Evolutionary conservation across 768 basidiomycete species (phyloP), one percentile per base, ranked within the genome.

Genomic region (Suillus americanus): DNA sequence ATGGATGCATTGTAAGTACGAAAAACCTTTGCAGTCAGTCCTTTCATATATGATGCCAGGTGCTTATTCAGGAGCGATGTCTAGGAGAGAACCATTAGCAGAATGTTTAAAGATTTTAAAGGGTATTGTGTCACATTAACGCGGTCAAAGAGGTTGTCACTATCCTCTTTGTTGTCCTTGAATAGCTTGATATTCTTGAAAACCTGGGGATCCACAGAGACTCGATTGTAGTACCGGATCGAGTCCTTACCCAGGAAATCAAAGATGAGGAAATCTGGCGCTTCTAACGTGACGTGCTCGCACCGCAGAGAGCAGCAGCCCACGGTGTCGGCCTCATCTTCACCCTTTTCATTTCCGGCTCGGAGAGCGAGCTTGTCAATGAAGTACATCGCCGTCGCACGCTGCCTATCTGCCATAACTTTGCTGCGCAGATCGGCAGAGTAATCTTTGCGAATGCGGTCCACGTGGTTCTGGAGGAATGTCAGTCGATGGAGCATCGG

Each of bases 231-330:
- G 79, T 97, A 99, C 55, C 97, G 87, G 73, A 99, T 99, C 63
- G 96, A 98, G 75, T 99, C 97, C 83, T 99, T 99, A 78, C 97
- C 97, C 63, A 99, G 84, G 81, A 99, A 99, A 79, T 99, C 97
- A 77, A 99, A 97, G 64, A 92, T 82, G 75, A 99, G 88, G 71
- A 85, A 88, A 80, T 94, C 88, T 12, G 95, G 95, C 9, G 89
- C 87, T 70, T 92, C 88, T 61, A 98, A 81, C 2, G 97, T 98
- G 74, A 99, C 90, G 77, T 99, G 97, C 76, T 99, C 95, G 76
- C 91, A 97, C 37, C 96, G 92, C 57, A 99, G 80, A 5, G 97
- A 99, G 77, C 97, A 99, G 79, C 97, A 99, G 74, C 97, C 97
- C 63, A 99, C 95, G 0, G 97, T 99, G 75, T 99, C 97, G 1